These are phyloP conservation scores for Cephaloascus fragrans DNA, from an alignment of 805 yeast species.

Conservation along the genomic window DNA sequence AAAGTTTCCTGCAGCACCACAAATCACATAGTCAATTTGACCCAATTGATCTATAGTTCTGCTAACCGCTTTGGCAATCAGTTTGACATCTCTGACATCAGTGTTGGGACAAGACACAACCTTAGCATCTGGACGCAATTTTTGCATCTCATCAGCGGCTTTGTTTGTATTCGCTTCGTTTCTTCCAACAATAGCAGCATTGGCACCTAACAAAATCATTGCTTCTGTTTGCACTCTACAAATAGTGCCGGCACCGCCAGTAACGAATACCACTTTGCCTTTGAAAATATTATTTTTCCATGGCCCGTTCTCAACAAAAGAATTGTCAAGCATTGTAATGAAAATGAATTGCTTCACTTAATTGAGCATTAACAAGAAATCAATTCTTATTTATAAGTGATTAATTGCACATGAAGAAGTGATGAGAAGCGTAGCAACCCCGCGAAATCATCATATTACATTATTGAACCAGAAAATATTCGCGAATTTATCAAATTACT, in stretches of 20 bases:
- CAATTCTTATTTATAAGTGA: too few species aligned
- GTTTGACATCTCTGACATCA: conserved; percentile 67
- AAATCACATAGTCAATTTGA: conserved; percentile 75
- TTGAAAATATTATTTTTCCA: conserved; percentile 61
- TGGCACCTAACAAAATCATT: conserved; percentile 71
- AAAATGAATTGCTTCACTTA: too few species aligned
- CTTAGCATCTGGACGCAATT: conserved; percentile 45
- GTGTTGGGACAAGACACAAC: conserved; percentile 65
- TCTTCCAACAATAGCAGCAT: conserved; percentile 82
- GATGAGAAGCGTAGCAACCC: too few species aligned
- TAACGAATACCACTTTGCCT: conserved; percentile 81
- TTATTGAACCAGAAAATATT: too few species aligned
- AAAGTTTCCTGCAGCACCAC: conserved; percentile 96
- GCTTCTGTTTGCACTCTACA: conserved; percentile 89
- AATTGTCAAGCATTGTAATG: conserved; percentile 18
- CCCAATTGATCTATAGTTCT: conserved; percentile 62
- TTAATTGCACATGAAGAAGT: too few species aligned
- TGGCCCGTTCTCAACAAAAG: conserved; percentile 16
- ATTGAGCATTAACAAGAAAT: too few species aligned
- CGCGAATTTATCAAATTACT: too few species aligned
- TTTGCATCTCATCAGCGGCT: conserved; percentile 60
- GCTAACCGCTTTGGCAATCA: conserved; percentile 55
- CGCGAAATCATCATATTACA: too few species aligned
- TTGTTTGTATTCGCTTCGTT: conserved; percentile 51
- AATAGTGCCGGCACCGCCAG: conserved; percentile 97